phyloP scores from a whole-genome alignment of 305 asterid species.

The Fraxinus floribunda region DNA sequence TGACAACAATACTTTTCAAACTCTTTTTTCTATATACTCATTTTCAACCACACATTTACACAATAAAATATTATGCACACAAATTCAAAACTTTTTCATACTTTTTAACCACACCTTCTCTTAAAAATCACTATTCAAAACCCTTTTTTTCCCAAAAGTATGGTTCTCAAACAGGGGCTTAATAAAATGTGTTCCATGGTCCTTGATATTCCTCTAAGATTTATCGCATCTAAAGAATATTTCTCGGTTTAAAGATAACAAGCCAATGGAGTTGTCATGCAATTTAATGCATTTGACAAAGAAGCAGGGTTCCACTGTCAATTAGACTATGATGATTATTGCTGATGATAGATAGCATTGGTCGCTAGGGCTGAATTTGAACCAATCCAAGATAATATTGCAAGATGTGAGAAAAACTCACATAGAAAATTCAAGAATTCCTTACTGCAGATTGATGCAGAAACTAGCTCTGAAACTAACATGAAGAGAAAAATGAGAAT shows the following conservation, averaged over 20 bases:
- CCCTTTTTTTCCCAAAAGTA: too few relatives aligned
- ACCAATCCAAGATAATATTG: constrained; percentile 1
- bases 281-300: not conserved
- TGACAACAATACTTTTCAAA: too few relatives aligned
- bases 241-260: not conserved
- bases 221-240: not conserved
- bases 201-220: not conserved
- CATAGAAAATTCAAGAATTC: not conserved
- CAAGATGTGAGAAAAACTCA: not conserved
- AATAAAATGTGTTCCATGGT: not conserved
- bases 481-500: not conserved
- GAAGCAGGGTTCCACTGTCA: too few relatives aligned
- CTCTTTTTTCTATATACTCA: too few relatives aligned
- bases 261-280: not conserved
- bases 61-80: too few relatives aligned
- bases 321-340: too few relatives aligned
- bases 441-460: not conserved
- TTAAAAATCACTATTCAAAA: too few relatives aligned
- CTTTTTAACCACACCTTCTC: too few relatives aligned
- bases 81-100: too few relatives aligned
- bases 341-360: too few relatives aligned
- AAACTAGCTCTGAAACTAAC: not conserved
- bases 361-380: not conserved
- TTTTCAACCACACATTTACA: too few relatives aligned
- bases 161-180: not conserved